These are phyloP conservation scores for Melastoma candidum DNA, from an alignment of 441 rosid species.

Conservation along the genomic window DNA sequence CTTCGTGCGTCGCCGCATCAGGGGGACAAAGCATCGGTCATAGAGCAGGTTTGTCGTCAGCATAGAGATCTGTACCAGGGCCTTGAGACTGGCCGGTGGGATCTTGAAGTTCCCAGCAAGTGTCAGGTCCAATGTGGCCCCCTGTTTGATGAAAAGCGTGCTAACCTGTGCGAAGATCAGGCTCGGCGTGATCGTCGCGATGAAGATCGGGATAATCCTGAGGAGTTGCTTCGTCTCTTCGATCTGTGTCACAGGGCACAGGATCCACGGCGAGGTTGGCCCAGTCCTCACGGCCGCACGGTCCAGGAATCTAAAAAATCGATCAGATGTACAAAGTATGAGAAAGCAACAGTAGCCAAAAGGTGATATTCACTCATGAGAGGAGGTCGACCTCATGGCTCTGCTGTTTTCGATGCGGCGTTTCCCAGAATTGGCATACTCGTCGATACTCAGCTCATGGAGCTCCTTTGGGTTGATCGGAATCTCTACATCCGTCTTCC, in stretches of 20 bases:
- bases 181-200: slow-evolving; percentile 6
- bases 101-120: slow-evolving; percentile 3
- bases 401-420: neutral
- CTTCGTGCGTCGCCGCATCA: slow-evolving; percentile 3
- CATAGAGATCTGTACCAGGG: slow-evolving; percentile 2
- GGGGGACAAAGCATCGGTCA: slow-evolving; percentile 1
- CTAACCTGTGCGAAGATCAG: neutral
- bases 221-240: slow-evolving; percentile 6
- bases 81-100: slow-evolving; percentile 1
- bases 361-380: neutral
- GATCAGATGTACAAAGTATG: too few relatives aligned
- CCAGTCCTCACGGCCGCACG: neutral
- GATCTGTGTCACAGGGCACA: slow-evolving; percentile 4
- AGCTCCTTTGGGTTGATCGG: slow-evolving; percentile 2
- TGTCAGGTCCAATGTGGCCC: neutral
- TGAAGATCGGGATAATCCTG: slow-evolving; percentile 6
- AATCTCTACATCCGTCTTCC: neutral
- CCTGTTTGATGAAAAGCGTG: neutral
- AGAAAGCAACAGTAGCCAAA: too few relatives aligned
- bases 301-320: neutral
- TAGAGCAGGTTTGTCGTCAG: slow-evolving; percentile 4
- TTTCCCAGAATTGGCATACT: neutral
- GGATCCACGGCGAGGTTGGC: slow-evolving; percentile 3
- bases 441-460: slow-evolving; percentile 1
- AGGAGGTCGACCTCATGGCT: neutral